phyloP scores from a whole-genome alignment of 345 rosid species.

The Carallia pectinifolia region DNA sequence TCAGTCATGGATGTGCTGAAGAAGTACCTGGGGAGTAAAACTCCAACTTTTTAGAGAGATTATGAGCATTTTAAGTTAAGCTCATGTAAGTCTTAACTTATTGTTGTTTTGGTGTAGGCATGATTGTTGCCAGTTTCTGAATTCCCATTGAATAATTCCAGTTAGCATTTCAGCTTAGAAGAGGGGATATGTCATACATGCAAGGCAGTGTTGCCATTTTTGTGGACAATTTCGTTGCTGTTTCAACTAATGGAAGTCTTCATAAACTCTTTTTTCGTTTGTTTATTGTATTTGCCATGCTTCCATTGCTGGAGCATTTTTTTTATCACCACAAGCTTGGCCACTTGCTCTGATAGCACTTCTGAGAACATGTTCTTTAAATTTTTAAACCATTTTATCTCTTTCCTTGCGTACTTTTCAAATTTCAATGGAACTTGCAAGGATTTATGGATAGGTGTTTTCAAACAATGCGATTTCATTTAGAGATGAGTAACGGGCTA shows the following conservation, averaged over 20 bases:
- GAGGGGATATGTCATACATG: neutral
- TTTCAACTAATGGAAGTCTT: slow-evolving; percentile 1
- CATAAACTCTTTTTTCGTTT: neutral
- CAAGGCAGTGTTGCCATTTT: neutral
- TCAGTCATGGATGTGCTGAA: slow-evolving; percentile 33
- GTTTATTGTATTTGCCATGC: neutral
- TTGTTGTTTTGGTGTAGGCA: neutral
- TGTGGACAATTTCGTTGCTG: neutral
- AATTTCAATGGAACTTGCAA: no score
- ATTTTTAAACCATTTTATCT: no score
- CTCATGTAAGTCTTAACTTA: neutral
- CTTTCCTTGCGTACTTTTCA: no score
- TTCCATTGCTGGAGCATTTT: neutral
- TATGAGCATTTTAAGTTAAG: neutral
- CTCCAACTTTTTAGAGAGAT: slow-evolving; percentile 4
- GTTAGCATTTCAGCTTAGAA: slow-evolving; percentile 1
- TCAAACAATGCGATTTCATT: no score
- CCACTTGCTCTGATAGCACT: no score
- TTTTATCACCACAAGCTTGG: neutral
- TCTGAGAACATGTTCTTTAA: no score
- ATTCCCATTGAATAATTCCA: neutral
- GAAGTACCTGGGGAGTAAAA: slow-evolving; percentile 22
- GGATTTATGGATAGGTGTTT: no score
- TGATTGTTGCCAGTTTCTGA: neutral
- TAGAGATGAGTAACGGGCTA: no score